These are phyloP conservation scores for Gonapodya sp. DNA, from an alignment of 192 early-diverging fungal species.

Conservation along the genomic window DNA sequence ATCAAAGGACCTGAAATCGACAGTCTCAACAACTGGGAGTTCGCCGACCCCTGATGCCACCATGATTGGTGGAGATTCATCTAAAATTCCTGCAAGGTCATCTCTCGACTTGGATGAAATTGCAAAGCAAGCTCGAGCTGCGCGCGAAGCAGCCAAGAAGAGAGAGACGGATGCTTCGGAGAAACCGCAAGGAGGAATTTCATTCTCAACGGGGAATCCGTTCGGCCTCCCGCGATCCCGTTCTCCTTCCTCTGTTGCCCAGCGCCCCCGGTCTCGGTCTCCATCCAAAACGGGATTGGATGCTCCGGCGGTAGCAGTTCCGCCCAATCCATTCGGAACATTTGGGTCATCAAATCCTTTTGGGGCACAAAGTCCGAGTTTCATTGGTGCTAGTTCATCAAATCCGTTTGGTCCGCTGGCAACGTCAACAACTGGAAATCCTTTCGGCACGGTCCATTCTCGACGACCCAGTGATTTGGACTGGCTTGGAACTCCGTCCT, in stretches of 20 bases:
- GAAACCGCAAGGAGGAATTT: not conserved
- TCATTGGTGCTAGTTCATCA: not conserved
- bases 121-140: not conserved
- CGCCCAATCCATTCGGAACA: not conserved
- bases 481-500: not conserved
- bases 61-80: not conserved
- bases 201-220: not conserved
- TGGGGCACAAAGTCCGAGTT: not conserved
- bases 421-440: not conserved
- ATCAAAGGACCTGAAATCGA: too few relatives aligned
- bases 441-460: not conserved
- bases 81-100: not conserved
- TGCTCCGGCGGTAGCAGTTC: not conserved
- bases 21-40: too few relatives aligned
- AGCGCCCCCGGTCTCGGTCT: not conserved
- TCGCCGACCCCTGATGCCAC: not conserved
- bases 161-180: not conserved
- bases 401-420: not conserved
- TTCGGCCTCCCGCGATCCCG: not conserved
- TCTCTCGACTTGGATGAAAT: not conserved
- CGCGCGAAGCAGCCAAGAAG: not conserved
- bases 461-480: not conserved
- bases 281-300: not conserved
- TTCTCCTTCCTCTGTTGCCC: not conserved
- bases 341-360: not conserved